phyloP scores from a whole-genome alignment of 2,329 filamentous ascomycete species.

The Fusarium goolgardi region DNA sequence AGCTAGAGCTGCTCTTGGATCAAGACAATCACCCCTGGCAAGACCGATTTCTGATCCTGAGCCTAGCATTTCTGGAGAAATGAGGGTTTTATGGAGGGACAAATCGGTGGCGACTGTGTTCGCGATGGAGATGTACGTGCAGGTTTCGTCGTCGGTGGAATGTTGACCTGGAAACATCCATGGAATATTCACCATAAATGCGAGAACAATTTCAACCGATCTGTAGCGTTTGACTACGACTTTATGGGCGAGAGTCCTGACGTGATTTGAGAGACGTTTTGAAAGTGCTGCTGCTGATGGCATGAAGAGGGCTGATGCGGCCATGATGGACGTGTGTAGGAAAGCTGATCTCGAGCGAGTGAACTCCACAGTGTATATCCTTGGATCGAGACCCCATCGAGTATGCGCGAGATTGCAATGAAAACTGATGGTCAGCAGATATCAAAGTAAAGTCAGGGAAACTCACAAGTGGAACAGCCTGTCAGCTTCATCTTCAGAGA shows the following conservation, averaged over 20 bases:
- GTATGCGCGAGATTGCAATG: constrained; percentile 78
- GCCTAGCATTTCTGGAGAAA: constrained; percentile 62
- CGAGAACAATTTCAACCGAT: constrained; percentile 79
- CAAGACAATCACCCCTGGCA: constrained; percentile 75
- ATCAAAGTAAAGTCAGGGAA: neutral
- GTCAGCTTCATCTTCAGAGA: constrained; percentile 72
- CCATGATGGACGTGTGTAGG: constrained; percentile 76
- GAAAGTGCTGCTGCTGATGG: constrained; percentile 72
- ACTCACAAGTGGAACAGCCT: constrained; percentile 73
- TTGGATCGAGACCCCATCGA: constrained; percentile 77
- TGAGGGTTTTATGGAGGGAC: constrained; percentile 75
- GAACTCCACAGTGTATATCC: constrained; percentile 73
- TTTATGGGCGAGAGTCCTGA: constrained; percentile 69
- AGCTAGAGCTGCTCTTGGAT: constrained; percentile 71
- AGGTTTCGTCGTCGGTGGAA: constrained; percentile 78
- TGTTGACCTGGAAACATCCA: constrained; percentile 78
- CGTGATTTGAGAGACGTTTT: constrained; percentile 73
- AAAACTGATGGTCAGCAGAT: constrained; percentile 61
- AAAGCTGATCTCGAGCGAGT: constrained; percentile 76
- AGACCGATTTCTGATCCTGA: constrained; percentile 60
- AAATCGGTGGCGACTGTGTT: constrained; percentile 76
- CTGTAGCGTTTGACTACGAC: constrained; percentile 71
- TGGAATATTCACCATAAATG: constrained; percentile 80
- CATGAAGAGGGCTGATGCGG: constrained; percentile 75
- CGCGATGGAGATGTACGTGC: constrained; percentile 76